Evolutionary conservation across 1,139 yeast genomes (phyloP), one percentile per base, ranked within the genome.

Genomic region (Pichia sorboxylosa): DNA sequence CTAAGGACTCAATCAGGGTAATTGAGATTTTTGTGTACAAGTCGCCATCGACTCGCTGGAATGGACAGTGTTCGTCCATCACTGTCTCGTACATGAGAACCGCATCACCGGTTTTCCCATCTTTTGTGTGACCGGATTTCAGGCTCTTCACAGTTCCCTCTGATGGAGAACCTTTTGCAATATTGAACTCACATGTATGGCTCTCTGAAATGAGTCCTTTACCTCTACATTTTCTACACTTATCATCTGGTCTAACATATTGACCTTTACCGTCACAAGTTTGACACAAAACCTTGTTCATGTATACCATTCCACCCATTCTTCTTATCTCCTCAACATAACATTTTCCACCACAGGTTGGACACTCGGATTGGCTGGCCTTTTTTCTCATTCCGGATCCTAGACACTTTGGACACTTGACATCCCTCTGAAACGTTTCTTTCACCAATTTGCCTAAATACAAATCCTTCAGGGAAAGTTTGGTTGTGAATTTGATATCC

Each of bases 401-500:
- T 31, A 64, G 59, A 56, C 97, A 87, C 27, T 60, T 53, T 2
- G 64, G 54, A 59, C 97, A 87, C 6, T 84, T 58, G 14, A 79
- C 65, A 48, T 81, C 72, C 49, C 96, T 69, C 3, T 80, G 72
- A 4, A 83, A 69, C 3, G 83, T 69, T 48, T 83, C 72, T 51
- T 83, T 80, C 42, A 84, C 67, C 13, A 75, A 71, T 50, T 83
- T 83, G 8, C 98, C 97, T 44, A 70, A 71, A 61, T 72, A 90
- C 28, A 84, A 57, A 40, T 87, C 96, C 36, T 75, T 84, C 35
- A 85, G 57, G 0, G 80, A 65, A 7, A 85, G 74, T 6, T 66
- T 70, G 8, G 80, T 69, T 25, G 73, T 70, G 31, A 82, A 55
- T 17, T 61, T 58, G 0, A 87, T 92, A 51, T 84, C 87, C 6